These are phyloP conservation scores for Nicotiana knightiana DNA, from an alignment of 257 asterid species.

Conservation along the genomic window DNA sequence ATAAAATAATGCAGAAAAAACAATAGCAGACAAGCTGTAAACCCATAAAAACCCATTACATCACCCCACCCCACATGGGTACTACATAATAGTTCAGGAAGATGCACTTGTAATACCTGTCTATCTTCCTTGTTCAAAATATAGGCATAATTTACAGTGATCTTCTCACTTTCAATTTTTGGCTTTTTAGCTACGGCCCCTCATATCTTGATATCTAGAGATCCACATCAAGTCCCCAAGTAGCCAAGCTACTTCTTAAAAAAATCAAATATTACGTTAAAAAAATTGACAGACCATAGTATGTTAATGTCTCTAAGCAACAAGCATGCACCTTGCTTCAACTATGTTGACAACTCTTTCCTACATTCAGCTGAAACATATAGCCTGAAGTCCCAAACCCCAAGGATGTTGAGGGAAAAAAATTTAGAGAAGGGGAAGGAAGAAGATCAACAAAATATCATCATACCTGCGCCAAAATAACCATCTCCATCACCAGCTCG, in stretches of 20 bases:
- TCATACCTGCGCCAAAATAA: conserved; percentile 64
- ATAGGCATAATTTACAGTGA: background rate
- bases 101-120: background rate
- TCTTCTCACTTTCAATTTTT: background rate
- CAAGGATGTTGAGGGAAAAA: background rate
- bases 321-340: background rate
- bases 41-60: background rate
- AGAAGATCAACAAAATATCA: background rate
- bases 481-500: conserved; percentile 58
- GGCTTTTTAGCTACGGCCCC: background rate
- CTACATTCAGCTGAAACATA: background rate
- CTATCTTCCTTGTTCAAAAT: background rate
- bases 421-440: background rate
- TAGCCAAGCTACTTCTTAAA: background rate
- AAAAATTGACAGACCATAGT: background rate
- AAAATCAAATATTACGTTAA: background rate
- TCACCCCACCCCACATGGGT: background rate
- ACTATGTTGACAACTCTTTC: background rate
- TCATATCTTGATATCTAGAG: background rate
- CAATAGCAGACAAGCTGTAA: background rate
- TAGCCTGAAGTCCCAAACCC: background rate
- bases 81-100: background rate
- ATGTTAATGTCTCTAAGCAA: background rate
- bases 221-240: background rate
- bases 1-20: background rate